phyloP scores from a whole-genome alignment of 305 asterid species.

The Petunia hybrid region DNA sequence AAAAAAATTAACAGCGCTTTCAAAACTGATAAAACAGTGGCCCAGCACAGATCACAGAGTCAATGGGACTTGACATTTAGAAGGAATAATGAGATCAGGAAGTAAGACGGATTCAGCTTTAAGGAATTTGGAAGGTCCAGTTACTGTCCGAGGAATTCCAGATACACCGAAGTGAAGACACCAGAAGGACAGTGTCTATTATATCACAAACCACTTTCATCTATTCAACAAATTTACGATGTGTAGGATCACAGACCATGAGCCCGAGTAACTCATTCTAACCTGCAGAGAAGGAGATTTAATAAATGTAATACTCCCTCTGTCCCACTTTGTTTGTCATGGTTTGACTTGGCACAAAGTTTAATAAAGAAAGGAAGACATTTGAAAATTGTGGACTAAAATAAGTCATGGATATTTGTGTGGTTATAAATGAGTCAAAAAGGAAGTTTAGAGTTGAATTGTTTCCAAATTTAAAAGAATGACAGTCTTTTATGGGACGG shows the following conservation, averaged over 20 bases:
- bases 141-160: neutral
- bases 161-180: neutral
- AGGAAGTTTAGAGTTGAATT: too few relatives aligned
- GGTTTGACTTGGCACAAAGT: too few relatives aligned
- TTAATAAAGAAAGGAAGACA: too few relatives aligned
- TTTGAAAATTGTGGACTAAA: too few relatives aligned
- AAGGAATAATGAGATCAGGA: neutral
- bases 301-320: neutral
- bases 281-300: neutral
- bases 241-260: constrained; percentile 3
- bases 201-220: constrained; percentile 10
- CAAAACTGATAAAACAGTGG: constrained; percentile 15
- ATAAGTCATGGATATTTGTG: too few relatives aligned
- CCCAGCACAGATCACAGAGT: neutral
- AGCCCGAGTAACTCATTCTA: neutral
- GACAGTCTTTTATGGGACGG: too few relatives aligned
- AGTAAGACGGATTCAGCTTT: neutral
- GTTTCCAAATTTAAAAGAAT: too few relatives aligned
- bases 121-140: neutral
- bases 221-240: neutral
- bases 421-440: too few relatives aligned
- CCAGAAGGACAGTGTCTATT: neutral
- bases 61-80: constrained; percentile 9
- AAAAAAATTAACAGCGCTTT: neutral
- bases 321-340: too few relatives aligned